Percentiles rank a stretch among this genome's conserved stretches.
Evolutionary conservation across 225 moss, liverwort and hornwort species (phyloP).

Genomic region (Polytrichum commune): DNA sequence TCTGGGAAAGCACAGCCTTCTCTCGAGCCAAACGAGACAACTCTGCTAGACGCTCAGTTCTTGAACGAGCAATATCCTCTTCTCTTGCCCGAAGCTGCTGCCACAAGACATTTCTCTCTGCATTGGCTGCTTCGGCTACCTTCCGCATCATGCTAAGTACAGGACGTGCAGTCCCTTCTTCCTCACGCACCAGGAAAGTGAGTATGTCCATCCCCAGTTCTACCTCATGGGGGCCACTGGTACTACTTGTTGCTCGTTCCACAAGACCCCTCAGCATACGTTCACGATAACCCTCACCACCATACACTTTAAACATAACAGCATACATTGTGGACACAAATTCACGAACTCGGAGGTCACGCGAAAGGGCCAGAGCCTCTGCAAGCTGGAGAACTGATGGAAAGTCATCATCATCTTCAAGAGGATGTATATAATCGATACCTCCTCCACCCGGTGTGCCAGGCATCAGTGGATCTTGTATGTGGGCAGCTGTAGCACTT

Average conservation of each 20-base stretch:
- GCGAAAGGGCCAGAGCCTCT: slow-evolving; percentile 58
- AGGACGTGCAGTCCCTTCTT: slow-evolving; percentile 68
- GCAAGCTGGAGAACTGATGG: slow-evolving; percentile 63
- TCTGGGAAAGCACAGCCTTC: slow-evolving; percentile 54
- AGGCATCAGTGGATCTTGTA: slow-evolving; percentile 47
- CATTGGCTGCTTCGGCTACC: slow-evolving; percentile 51
- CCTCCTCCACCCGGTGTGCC: slow-evolving; percentile 16
- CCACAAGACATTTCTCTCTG: slow-evolving; percentile 59
- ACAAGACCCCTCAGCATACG: slow-evolving; percentile 63
- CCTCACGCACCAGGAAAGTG: slow-evolving; percentile 64
- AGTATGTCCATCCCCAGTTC: slow-evolving; percentile 73
- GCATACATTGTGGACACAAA: slow-evolving; percentile 69
- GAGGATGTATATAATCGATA: slow-evolving; percentile 32
- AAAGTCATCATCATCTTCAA: slow-evolving; percentile 65
- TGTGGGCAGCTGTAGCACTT: slow-evolving; percentile 16
- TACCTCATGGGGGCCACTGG: slow-evolving; percentile 64
- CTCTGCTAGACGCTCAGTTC: slow-evolving; percentile 53
- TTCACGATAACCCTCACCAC: slow-evolving; percentile 65
- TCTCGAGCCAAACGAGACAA: slow-evolving; percentile 52
- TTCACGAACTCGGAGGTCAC: slow-evolving; percentile 56
- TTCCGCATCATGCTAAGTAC: slow-evolving; percentile 68
- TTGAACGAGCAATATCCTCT: slow-evolving; percentile 45
- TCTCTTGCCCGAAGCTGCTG: slow-evolving; percentile 54
- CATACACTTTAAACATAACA: slow-evolving; percentile 73
- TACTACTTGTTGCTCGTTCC: slow-evolving; percentile 61